Conservation (phyloP, 2,329 filamentous ascomycete species). For the Stachybotrys elegans region DNA sequence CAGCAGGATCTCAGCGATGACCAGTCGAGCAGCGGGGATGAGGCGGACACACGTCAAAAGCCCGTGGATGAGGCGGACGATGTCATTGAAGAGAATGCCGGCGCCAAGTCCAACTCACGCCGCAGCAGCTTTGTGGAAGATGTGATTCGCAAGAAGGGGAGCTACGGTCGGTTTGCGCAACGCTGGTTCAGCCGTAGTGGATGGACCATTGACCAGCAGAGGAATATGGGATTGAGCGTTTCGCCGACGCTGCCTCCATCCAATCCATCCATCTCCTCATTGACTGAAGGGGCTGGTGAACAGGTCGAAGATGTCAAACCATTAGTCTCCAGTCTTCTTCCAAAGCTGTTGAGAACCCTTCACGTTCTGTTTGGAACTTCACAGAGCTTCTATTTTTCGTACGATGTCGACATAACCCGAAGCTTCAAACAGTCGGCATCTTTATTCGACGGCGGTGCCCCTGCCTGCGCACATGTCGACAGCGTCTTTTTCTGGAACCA, state of each 20-base stretch:
- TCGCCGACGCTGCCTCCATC: slow-evolving; percentile 16
- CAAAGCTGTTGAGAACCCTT: slow-evolving; percentile 78
- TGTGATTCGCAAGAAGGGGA: slow-evolving; percentile 76
- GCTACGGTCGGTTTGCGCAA: slow-evolving; percentile 83
- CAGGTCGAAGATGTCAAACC: slow-evolving; percentile 23
- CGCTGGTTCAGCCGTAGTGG: slow-evolving; percentile 87
- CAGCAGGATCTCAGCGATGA: slow-evolving; percentile 36
- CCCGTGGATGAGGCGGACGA: slow-evolving; percentile 41
- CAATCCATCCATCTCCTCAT: slow-evolving; percentile 12
- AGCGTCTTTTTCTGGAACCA: slow-evolving; percentile 88
- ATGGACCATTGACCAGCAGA: slow-evolving; percentile 68
- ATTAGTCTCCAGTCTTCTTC: slow-evolving; percentile 53
- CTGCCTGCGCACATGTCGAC: slow-evolving; percentile 70
- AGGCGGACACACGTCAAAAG: slow-evolving; percentile 26
- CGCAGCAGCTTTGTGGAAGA: slow-evolving; percentile 75
- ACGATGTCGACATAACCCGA: slow-evolving; percentile 87
- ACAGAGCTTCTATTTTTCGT: slow-evolving; percentile 89
- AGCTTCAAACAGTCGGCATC: slow-evolving; percentile 37
- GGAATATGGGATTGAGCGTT: slow-evolving; percentile 62
- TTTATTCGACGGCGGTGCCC: slow-evolving; percentile 24
- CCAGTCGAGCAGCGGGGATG: slow-evolving; percentile 44
- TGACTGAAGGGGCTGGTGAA: slow-evolving; percentile 31
- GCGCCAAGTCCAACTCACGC: slow-evolving; percentile 24
- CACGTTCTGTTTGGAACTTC: slow-evolving; percentile 79
- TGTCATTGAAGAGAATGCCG: slow-evolving; percentile 25